Percentiles rank a stretch among this genome's conserved stretches.
phyloP scores from a whole-genome alignment of 768 basidiomycete genomes.

The Suillus lakei region DNA sequence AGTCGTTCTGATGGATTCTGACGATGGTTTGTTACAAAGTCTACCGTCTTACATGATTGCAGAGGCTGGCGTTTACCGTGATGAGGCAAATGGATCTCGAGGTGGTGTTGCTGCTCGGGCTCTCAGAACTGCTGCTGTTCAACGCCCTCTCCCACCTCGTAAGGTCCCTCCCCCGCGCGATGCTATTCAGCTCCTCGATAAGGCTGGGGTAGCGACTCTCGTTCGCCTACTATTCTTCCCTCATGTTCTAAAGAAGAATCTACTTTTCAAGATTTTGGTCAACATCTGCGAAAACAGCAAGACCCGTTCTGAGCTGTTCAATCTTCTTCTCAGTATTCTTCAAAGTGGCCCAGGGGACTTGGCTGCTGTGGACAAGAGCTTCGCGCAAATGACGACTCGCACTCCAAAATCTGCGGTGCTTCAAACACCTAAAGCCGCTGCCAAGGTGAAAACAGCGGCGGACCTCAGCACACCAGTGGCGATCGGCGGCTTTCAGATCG shows the following conservation, averaged over 20 bases:
- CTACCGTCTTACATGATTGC: conserved; percentile 87
- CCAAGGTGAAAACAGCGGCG: conserved; percentile 69
- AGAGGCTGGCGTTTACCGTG: conserved; percentile 77
- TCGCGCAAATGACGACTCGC: conserved; percentile 87
- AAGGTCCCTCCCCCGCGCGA: conserved; percentile 73
- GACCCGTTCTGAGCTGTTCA: conserved; percentile 91
- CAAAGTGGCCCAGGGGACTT: conserved; percentile 96
- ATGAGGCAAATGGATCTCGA: conserved; percentile 46
- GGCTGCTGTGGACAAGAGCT: conserved; percentile 89
- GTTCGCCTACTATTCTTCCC: conserved; percentile 97
- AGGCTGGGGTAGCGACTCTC: conserved; percentile 83
- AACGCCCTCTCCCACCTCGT: conserved; percentile 40
- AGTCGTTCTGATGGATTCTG: conserved; percentile 88
- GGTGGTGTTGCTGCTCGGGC: conserved; percentile 26
- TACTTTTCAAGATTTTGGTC: conserved; percentile 87
- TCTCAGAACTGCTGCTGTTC: conserved; percentile 18
- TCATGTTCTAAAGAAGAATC: conserved; percentile 82
- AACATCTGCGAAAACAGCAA: conserved; percentile 96
- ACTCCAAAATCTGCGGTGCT: conserved; percentile 53
- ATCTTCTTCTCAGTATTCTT: conserved; percentile 89
- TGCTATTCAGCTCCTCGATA: conserved; percentile 92
- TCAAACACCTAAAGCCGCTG: conserved; percentile 49
- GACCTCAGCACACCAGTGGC: conserved; percentile 58
- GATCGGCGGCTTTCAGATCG: conserved; percentile 61
- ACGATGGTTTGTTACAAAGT: conserved; percentile 81